Conservation (phyloP, 805 yeast genomes). For the Saccharomycopsis sp. region DNA sequence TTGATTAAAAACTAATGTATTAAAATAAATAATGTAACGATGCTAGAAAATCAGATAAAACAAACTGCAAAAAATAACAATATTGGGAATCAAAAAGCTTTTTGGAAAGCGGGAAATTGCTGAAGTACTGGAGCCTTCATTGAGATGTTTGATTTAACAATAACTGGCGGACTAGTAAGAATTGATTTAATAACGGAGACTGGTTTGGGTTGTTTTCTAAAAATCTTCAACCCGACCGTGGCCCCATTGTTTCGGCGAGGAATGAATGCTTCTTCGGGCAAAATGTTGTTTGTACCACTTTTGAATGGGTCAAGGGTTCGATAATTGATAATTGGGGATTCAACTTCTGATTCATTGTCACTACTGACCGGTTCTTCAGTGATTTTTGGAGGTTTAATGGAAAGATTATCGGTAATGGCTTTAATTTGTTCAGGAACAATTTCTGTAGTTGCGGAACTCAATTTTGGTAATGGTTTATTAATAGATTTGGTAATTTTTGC, state of each 20-base stretch:
- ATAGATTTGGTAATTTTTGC: too few relatives aligned
- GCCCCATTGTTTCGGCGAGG: not conserved
- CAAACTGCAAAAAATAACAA: not conserved
- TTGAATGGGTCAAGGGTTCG: constrained; percentile 42
- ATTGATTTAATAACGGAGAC: not conserved
- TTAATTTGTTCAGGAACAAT: too few relatives aligned
- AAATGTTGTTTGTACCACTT: constrained; percentile 37
- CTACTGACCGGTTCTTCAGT: constrained; percentile 17
- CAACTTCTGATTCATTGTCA: constrained; percentile 27
- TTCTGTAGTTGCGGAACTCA: too few relatives aligned
- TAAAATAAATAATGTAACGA: too few relatives aligned
- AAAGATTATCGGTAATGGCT: not conserved
- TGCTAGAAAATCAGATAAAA: too few relatives aligned
- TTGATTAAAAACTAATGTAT: too few relatives aligned
- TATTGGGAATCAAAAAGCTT: not conserved
- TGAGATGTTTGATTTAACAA: too few relatives aligned
- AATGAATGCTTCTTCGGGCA: constrained; percentile 31
- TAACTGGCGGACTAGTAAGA: not conserved
- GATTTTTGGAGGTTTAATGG: not conserved
- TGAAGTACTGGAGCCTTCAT: not conserved
- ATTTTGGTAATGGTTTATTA: not conserved
- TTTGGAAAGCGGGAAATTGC: not conserved
- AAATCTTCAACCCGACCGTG: constrained; percentile 2
- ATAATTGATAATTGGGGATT: constrained; percentile 36
- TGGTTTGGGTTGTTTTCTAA: not conserved